These are phyloP conservation scores for Colletotrichum sidae DNA, from an alignment of 2,329 filamentous ascomycete species.

Conservation along the genomic window DNA sequence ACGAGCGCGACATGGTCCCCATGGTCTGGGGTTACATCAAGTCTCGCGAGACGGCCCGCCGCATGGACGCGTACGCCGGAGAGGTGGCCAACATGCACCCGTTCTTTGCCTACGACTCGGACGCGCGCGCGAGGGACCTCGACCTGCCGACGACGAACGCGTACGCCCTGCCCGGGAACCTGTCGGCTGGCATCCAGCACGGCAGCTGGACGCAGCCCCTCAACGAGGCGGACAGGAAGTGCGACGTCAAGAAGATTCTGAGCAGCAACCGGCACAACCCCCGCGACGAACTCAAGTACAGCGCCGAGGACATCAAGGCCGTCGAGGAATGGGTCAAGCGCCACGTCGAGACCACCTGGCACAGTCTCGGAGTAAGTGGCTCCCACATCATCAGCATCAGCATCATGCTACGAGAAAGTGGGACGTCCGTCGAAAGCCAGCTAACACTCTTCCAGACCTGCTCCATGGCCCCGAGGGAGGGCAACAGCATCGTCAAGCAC, in stretches of 20 bases:
- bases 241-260: conserved; percentile 58
- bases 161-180: conserved; percentile 79
- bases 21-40: conserved; percentile 91
- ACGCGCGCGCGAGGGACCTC: conserved; percentile 77
- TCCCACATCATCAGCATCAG: neutral
- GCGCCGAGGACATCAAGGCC: conserved; percentile 69
- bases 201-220: conserved; percentile 76
- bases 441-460: conserved; percentile 62
- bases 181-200: conserved; percentile 78
- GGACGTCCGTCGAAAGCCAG: too few species aligned
- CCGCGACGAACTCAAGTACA: conserved; percentile 75
- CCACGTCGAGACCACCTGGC: conserved; percentile 83
- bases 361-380: conserved; percentile 63
- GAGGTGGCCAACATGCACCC: conserved; percentile 78
- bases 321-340: conserved; percentile 78
- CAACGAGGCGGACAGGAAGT: conserved; percentile 62
- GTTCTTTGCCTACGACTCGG: conserved; percentile 77
- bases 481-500: conserved; percentile 84
- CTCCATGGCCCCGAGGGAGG: conserved; percentile 80
- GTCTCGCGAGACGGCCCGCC: conserved; percentile 81
- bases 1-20: conserved; percentile 85
- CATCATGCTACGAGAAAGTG: too few species aligned
- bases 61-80: conserved; percentile 82
- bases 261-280: conserved; percentile 73
- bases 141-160: conserved; percentile 80